These are phyloP conservation scores for Alternaria gansuensis DNA, from an alignment of 2,329 filamentous ascomycete genomes.

Conservation along the genomic window DNA sequence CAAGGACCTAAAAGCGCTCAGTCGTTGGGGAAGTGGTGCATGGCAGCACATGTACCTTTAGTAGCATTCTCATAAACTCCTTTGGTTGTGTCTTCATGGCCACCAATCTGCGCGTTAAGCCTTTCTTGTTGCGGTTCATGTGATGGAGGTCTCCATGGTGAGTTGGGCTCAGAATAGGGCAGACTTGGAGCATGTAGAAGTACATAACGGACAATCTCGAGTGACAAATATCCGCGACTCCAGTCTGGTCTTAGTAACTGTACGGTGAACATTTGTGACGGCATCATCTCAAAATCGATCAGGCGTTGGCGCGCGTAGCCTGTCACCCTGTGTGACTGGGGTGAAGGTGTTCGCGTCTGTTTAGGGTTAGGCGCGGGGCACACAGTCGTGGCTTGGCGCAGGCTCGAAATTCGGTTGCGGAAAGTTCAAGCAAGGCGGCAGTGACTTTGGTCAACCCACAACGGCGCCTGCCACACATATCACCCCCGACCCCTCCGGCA, in stretches of 20 bases:
- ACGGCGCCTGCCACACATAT: constrained; percentile 33
- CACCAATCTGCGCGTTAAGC: constrained; percentile 4
- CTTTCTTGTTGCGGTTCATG: neutral
- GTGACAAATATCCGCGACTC: neutral
- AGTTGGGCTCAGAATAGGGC: neutral
- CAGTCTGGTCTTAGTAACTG: neutral
- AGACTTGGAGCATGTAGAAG: neutral
- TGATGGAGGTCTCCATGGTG: neutral
- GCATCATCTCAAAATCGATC: neutral
- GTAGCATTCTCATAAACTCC: constrained; percentile 45
- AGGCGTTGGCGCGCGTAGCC: constrained; percentile 1
- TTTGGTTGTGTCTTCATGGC: constrained; percentile 14
- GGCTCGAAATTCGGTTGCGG: constrained; percentile 34
- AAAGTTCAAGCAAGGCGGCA: constrained; percentile 28
- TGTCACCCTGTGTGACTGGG: neutral
- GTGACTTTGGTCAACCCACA: constrained; percentile 26
- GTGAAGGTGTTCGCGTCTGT: constrained; percentile 17
- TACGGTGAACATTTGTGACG: neutral
- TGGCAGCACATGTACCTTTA: constrained; percentile 45
- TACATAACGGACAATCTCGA: neutral
- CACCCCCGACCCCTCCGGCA: constrained; percentile 35
- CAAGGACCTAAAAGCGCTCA: constrained; percentile 12
- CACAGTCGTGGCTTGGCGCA: constrained; percentile 28
- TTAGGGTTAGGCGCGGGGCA: constrained; percentile 26
- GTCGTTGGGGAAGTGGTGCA: constrained; percentile 12